Evolutionary conservation across 495 filamentous ascomycete species (phyloP), one percentile per base, ranked within the genome.

Genomic region (Penicillium nucicola): DNA sequence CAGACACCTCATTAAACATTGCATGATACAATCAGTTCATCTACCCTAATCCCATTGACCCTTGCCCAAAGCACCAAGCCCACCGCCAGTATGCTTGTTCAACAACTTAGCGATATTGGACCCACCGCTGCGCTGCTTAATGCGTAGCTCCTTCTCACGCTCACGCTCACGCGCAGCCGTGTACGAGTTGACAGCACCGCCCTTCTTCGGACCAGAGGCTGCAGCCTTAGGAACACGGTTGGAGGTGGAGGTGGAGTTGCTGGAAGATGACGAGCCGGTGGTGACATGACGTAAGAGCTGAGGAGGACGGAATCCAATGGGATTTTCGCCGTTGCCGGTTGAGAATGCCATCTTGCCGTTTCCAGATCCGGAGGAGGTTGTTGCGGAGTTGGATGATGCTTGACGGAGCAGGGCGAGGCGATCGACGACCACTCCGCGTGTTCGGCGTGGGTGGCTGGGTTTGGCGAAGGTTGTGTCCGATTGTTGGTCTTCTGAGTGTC

Each of bases 261-360:
- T 58, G 18, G 58, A 58, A 9, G 71, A 70, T 60, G 84, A 56
- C 3, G 71, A 74, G 50, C 82, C 85, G 1, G 86, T 86, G 0
- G 88, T 92, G 1, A 87, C 84, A 13, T 86, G 82, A 17, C 90
- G 84, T 9, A 96, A 77, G n/a, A 96, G 76, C 7, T 82, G 78
- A 1, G 92, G 92, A 5, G 87, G 84, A 49, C 83, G 82, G 81
- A 92, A 91, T 6, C 74, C 71, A 20, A 71, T 56, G 2, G 69
- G 64, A 1, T 74, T 70, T 6, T 71, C 62, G 17, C 52, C 53
- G 19, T 58, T 58, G 12, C 63, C 75, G 71, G 25, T 73, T 61
- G 19, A 66, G 71, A 92, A 92, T 4, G 88, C 88, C 37, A 87
- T 66, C 23, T 81, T 76, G 30, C 73, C 61, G 20, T 68, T 68